These are phyloP conservation scores for Diaporthe batatas DNA, from an alignment of 2,329 filamentous ascomycete genomes.

Conservation along the genomic window DNA sequence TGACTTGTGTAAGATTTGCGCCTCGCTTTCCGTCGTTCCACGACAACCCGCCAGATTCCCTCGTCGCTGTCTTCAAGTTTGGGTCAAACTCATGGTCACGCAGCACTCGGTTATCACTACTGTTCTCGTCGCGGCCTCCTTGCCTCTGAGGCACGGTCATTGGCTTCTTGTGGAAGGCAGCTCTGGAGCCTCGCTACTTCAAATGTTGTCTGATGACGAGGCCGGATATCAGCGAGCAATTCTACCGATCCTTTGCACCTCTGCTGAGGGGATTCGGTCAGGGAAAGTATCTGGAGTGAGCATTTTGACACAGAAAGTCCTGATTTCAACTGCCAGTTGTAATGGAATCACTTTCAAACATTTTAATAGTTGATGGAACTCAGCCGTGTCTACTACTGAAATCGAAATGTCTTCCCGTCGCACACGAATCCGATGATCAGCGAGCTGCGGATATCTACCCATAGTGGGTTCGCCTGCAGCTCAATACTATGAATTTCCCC, in stretches of 20 bases:
- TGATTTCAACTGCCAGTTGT: too few species aligned
- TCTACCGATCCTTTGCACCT: not conserved
- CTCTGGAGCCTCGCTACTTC: too few species aligned
- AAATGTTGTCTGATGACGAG: too few species aligned
- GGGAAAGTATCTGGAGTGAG: not conserved
- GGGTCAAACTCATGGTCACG: not conserved
- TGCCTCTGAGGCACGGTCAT: not conserved
- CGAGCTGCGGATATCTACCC: not conserved
- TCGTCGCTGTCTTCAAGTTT: not conserved
- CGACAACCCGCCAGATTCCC: not conserved
- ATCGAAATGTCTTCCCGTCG: too few species aligned
- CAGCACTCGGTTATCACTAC: not conserved
- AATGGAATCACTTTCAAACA: not conserved
- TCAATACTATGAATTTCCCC: too few species aligned
- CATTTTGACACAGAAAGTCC: too few species aligned
- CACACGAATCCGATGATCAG: not conserved
- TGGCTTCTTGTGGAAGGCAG: not conserved
- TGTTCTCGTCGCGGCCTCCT: not conserved
- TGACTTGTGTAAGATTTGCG: conserved; percentile 11
- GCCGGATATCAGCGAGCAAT: not conserved
- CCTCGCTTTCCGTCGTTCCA: conserved; percentile 29
- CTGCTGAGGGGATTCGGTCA: too few species aligned
- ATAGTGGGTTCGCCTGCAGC: not conserved
- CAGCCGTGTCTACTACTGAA: not conserved
- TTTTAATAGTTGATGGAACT: not conserved